These are phyloP conservation scores for Hsuehochloa calcarea DNA, from an alignment of 176 grass and related monocot genomes.

Conservation along the genomic window DNA sequence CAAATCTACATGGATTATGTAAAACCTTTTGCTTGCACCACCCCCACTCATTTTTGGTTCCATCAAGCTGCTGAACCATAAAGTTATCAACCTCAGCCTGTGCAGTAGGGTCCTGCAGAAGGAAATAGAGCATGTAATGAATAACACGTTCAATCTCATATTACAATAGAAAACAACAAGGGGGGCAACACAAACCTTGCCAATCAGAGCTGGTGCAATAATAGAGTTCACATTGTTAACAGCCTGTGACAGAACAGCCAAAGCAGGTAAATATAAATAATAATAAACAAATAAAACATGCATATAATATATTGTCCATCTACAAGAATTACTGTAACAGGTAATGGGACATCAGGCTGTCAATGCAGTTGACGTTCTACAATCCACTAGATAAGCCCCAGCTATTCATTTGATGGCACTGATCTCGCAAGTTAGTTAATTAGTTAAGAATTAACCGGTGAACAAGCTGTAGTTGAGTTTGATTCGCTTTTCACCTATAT, in stretches of 20 bases:
- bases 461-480: not conserved
- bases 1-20: not conserved
- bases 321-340: not conserved
- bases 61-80: slow-evolving; percentile 95
- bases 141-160: not conserved
- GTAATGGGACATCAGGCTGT: not conserved
- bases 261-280: not conserved
- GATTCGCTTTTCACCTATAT: not conserved
- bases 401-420: not conserved
- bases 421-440: not conserved
- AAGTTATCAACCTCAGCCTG: slow-evolving; percentile 81
- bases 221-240: slow-evolving; percentile 79
- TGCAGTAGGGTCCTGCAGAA: slow-evolving; percentile 66
- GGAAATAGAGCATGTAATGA: not conserved
- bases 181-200: slow-evolving; percentile 52
- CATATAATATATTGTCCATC: not conserved
- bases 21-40: slow-evolving; percentile 97
- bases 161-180: not conserved
- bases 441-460: not conserved
- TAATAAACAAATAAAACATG: not conserved
- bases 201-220: slow-evolving; percentile 69
- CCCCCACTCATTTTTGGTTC: slow-evolving; percentile 91
- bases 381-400: not conserved
- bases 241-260: slow-evolving; percentile 33
- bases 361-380: too few relatives aligned